Evolutionary conservation across 768 basidiomycete genomes (phyloP).

Genomic region (Hypholoma sublateritium): DNA sequence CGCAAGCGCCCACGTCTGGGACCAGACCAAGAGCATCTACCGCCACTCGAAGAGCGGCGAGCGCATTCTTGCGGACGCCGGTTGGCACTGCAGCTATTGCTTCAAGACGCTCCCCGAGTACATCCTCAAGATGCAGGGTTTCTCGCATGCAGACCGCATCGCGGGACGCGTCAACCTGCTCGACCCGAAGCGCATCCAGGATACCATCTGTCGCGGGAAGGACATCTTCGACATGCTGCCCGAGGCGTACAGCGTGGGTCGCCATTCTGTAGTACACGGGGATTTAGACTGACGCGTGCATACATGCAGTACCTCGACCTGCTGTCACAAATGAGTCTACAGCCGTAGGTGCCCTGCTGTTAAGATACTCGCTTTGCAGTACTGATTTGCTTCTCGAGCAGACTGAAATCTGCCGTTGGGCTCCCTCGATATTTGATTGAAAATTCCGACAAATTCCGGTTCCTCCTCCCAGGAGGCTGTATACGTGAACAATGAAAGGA

Average conservation of each 20-base stretch:
- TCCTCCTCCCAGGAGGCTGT: slow-evolving; percentile 58
- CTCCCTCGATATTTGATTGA: slow-evolving; percentile 53
- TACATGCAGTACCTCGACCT: slow-evolving; percentile 48
- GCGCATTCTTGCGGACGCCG: slow-evolving; percentile 55
- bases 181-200: slow-evolving; percentile 51
- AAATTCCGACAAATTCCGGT: slow-evolving; percentile 48
- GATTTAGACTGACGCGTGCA: background rate
- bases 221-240: slow-evolving; percentile 69
- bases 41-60: slow-evolving; percentile 49
- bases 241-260: slow-evolving; percentile 55
- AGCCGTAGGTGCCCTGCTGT: slow-evolving; percentile 37
- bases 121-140: slow-evolving; percentile 57
- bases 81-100: slow-evolving; percentile 72
- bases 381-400: slow-evolving; percentile 11
- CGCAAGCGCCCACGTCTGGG: slow-evolving; percentile 51
- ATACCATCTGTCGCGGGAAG: slow-evolving; percentile 56
- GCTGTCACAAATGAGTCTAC: slow-evolving; percentile 49
- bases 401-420: slow-evolving; percentile 46
- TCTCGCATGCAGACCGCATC: slow-evolving; percentile 63
- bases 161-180: slow-evolving; percentile 47
- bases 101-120: slow-evolving; percentile 61
- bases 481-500: slow-evolving; percentile 28
- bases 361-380: background rate
- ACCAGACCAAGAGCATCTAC: slow-evolving; percentile 37
- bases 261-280: background rate